A percentile compares a stretch with the other conserved stretches of the same genome.
Conservation (phyloP, 2,329 filamentous ascomycete genomes). For the Fusarium virguliforme region DNA sequence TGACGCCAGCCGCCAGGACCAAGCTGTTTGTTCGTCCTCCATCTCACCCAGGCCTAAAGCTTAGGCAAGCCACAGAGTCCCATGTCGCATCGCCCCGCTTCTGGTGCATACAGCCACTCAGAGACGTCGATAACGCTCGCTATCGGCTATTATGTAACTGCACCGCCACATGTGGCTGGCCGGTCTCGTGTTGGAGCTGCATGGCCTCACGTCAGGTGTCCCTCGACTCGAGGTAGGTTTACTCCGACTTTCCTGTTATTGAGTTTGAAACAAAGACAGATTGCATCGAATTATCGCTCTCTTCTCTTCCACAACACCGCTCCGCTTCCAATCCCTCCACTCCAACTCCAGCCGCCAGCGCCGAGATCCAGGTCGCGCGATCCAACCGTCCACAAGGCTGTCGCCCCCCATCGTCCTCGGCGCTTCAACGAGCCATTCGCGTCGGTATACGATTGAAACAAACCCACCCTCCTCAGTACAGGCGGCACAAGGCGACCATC, state of each 20-base stretch:
- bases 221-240: conserved; percentile 33
- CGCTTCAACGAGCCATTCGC: conserved; percentile 34
- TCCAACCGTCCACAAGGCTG: conserved; percentile 24
- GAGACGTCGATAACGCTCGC: conserved; percentile 20
- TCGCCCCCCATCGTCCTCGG: conserved; percentile 25
- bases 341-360: conserved; percentile 38
- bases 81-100: conserved; percentile 21
- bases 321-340: conserved; percentile 18
- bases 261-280: conserved; percentile 39
- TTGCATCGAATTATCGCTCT: conserved; percentile 30
- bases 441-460: conserved; percentile 34
- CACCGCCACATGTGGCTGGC: conserved; percentile 51
- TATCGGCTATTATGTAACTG: conserved; percentile 52
- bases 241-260: conserved; percentile 44
- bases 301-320: conserved; percentile 10
- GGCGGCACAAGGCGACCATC: conserved; percentile 24
- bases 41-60: conserved; percentile 17
- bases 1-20: conserved; percentile 49
- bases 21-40: conserved; percentile 30
- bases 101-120: conserved; percentile 37
- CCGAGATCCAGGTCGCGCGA: conserved; percentile 28
- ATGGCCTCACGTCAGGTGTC: conserved; percentile 50
- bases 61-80: conserved; percentile 43
- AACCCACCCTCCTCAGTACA: conserved; percentile 14
- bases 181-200: conserved; percentile 47